phyloP scores from a whole-genome alignment of 148 eudicot species.

The Vaccinium macrocarpon region DNA sequence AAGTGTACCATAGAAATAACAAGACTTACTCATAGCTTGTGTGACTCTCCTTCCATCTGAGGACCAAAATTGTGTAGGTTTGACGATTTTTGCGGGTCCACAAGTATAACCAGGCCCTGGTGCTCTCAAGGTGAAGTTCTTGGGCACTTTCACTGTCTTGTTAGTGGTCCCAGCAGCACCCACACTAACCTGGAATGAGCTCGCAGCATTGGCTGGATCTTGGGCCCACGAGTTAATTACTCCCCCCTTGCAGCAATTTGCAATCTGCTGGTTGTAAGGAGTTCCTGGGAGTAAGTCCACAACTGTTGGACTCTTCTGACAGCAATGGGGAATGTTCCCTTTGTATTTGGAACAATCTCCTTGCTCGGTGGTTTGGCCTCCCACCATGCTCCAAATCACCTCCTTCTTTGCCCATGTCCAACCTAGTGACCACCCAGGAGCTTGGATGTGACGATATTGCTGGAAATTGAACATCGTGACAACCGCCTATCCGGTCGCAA shows the following conservation, averaged over 20 bases:
- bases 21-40: constrained; percentile 60
- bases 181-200: constrained; percentile 61
- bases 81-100: constrained; percentile 54
- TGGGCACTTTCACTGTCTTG: constrained; percentile 52
- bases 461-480: constrained; percentile 61
- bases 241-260: constrained; percentile 67
- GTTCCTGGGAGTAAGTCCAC: constrained; percentile 55
- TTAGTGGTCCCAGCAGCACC: constrained; percentile 60
- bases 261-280: constrained; percentile 64
- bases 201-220: constrained; percentile 41
- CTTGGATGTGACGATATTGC: constrained; percentile 54
- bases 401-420: constrained; percentile 79
- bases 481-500: constrained; percentile 30
- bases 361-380: constrained; percentile 56
- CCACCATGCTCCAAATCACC: constrained; percentile 65
- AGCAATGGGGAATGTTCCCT: constrained; percentile 50
- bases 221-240: constrained; percentile 51
- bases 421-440: constrained; percentile 60
- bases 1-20: not conserved
- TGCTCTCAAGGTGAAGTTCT: constrained; percentile 51
- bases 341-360: constrained; percentile 61
- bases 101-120: constrained; percentile 63
- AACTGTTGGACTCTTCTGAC: constrained; percentile 49
- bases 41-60: constrained; percentile 52
- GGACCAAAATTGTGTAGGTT: constrained; percentile 41